phyloP scores from a whole-genome alignment of 2,329 filamentous ascomycete genomes.

The Grosmannia serpens region DNA sequence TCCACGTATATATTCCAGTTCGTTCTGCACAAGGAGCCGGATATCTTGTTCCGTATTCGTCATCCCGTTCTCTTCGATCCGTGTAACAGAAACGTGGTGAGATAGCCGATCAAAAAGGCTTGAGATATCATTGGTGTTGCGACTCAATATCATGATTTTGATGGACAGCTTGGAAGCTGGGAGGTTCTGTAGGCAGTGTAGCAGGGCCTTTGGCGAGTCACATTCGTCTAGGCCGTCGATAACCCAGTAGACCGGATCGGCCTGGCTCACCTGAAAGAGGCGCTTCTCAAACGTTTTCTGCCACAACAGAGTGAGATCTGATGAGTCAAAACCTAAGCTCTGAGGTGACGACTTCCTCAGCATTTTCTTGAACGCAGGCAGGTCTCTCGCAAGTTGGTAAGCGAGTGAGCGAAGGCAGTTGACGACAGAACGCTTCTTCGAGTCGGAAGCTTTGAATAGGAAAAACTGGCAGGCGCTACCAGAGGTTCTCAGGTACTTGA shows the following conservation, averaged over 20 bases:
- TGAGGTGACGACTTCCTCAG: background rate
- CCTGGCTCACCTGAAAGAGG: background rate
- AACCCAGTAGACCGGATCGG: background rate
- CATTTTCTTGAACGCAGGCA: background rate
- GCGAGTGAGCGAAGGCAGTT: background rate
- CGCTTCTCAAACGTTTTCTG: background rate
- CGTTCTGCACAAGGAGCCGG: background rate
- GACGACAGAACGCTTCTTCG: background rate
- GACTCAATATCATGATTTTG: background rate
- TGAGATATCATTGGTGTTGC: background rate
- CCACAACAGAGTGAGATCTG: background rate
- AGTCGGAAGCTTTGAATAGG: background rate
- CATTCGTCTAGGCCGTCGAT: slow-evolving; percentile 4
- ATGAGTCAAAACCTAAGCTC: background rate
- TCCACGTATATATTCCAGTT: background rate
- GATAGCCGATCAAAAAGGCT: background rate
- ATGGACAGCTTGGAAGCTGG: background rate
- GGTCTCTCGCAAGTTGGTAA: background rate
- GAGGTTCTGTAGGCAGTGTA: background rate
- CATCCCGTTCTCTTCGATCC: background rate
- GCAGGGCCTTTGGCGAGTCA: background rate
- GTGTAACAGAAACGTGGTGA: background rate
- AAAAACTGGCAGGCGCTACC: background rate
- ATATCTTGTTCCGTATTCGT: background rate
- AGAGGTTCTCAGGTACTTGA: background rate